Conservation (phyloP, 177 flowering plant genomes). For the Vitis hybrid region DNA sequence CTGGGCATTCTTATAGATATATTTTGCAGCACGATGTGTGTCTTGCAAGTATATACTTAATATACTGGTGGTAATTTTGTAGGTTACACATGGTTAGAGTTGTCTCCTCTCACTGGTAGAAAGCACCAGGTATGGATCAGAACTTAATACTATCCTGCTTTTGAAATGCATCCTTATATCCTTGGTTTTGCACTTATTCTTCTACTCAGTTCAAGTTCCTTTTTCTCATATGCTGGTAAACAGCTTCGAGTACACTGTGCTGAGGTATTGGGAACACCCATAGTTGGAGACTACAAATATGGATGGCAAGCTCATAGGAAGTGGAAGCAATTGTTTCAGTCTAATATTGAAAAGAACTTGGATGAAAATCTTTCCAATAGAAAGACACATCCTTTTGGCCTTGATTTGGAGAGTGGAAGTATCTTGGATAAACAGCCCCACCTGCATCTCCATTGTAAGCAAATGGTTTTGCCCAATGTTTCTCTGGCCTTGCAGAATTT, state of each 20-base stretch:
- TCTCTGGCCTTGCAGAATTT: constrained; percentile 46
- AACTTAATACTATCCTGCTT: background rate
- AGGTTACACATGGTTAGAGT: constrained; percentile 90
- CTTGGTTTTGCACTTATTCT: background rate
- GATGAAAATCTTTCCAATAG: constrained; percentile 16
- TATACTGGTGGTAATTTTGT: constrained; percentile 16
- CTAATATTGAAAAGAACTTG: constrained; percentile 11
- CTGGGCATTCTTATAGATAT: background rate
- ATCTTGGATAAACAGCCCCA: constrained; percentile 58
- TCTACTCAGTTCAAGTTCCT: background rate
- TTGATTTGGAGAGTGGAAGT: constrained; percentile 59
- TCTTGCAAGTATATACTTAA: background rate
- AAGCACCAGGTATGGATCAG: constrained; percentile 73
- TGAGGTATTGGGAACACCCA: constrained; percentile 89
- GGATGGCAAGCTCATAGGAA: constrained; percentile 87
- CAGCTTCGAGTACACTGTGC: constrained; percentile 98
- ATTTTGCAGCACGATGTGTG: background rate
- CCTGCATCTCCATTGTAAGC: constrained; percentile 85
- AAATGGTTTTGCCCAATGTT: constrained; percentile 68
- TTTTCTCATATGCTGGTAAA: constrained; percentile 5
- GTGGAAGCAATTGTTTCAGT: constrained; percentile 35
- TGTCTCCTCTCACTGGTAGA: constrained; percentile 81
- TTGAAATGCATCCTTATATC: background rate
- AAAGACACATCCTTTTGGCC: constrained; percentile 40
- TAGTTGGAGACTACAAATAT: constrained; percentile 94